These are phyloP conservation scores for Sequoiadendron giganteum DNA, from an alignment of 75 land plant genomes.

Conservation along the genomic window DNA sequence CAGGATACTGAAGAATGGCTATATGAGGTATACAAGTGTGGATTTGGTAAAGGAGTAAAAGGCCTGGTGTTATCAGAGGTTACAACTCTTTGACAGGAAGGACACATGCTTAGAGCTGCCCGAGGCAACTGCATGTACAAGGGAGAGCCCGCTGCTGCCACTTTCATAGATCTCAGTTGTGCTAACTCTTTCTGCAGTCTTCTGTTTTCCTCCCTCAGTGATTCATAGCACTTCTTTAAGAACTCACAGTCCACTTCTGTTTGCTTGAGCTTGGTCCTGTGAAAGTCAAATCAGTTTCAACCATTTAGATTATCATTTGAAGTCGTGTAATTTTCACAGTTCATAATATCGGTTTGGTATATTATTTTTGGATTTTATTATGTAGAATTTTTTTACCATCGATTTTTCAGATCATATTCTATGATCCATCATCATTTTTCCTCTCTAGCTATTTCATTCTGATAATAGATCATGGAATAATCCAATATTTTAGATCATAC, in stretches of 20 bases:
- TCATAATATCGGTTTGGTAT: too few species aligned
- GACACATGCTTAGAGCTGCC: conserved; percentile 58
- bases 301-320: too few species aligned
- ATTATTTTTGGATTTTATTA: too few species aligned
- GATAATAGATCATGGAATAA: too few species aligned
- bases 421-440: too few species aligned
- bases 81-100: conserved; percentile 66
- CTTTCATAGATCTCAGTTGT: conserved; percentile 62
- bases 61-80: neutral
- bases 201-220: conserved; percentile 60
- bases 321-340: too few species aligned
- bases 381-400: too few species aligned
- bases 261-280: conserved; percentile 67
- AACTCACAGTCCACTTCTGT: conserved; percentile 81
- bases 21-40: neutral
- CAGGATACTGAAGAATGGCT: neutral
- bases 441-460: too few species aligned
- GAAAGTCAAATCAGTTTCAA: neutral
- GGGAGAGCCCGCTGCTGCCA: conserved; percentile 23
- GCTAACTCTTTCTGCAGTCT: conserved; percentile 64
- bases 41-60: neutral
- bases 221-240: conserved; percentile 64
- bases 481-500: too few species aligned
- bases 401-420: too few species aligned
- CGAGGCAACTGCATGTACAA: conserved; percentile 29